Conservation (phyloP, 2,329 filamentous ascomycete genomes). For the Colletotrichum abscissum region DNA sequence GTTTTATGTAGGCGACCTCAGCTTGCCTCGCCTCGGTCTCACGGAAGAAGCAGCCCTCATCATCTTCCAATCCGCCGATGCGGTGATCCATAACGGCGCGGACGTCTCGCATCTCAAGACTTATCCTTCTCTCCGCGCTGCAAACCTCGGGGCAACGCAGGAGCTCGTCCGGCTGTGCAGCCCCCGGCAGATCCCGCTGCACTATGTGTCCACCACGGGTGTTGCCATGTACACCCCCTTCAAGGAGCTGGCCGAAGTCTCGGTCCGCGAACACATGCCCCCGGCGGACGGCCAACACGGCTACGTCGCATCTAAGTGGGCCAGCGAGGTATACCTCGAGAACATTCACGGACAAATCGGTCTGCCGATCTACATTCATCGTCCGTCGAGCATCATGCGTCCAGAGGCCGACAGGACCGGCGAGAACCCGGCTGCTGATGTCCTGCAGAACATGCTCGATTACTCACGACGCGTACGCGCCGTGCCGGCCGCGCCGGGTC, state of each 20-base stretch:
- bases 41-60: constrained; percentile 27
- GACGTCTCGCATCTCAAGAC: constrained; percentile 46
- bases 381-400: constrained; percentile 34
- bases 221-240: constrained; percentile 32
- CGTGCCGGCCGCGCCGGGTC: not conserved
- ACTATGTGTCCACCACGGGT: constrained; percentile 49
- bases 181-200: constrained; percentile 44
- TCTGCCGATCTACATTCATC: constrained; percentile 42
- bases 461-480: not conserved
- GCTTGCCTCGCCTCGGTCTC: constrained; percentile 50
- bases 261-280: constrained; percentile 18
- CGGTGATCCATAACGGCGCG: constrained; percentile 64
- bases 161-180: constrained; percentile 41
- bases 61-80: constrained; percentile 42
- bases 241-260: constrained; percentile 19
- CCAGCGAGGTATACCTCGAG: constrained; percentile 45
- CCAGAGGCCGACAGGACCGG: not conserved
- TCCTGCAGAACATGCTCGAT: not conserved
- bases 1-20: constrained; percentile 48
- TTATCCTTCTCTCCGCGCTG: constrained; percentile 41
- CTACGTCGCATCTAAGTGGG: constrained; percentile 48
- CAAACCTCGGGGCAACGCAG: constrained; percentile 46
- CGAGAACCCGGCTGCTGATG: not conserved
- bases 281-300: constrained; percentile 42
- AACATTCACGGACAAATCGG: constrained; percentile 31